A percentile compares a stretch with the other conserved stretches of the same genome.
Evolutionary conservation across 495 filamentous ascomycete genomes (phyloP).

Genomic region (Chaetomium tenue): DNA sequence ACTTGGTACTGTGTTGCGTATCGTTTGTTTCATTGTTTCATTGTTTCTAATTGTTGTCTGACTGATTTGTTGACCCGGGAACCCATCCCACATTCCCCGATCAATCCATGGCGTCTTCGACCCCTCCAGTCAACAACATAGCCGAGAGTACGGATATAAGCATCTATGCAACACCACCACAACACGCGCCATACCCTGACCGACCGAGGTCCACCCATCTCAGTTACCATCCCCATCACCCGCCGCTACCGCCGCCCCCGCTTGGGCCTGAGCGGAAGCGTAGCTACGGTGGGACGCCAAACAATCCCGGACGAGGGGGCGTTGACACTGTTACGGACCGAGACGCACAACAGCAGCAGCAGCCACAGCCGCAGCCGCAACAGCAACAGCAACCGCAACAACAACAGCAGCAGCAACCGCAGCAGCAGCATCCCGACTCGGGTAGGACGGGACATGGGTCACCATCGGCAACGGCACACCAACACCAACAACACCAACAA

Average conservation of each 20-base stretch:
- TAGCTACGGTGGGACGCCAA: neutral
- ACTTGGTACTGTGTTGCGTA: neutral
- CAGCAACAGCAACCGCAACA: neutral
- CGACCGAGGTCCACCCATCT: neutral
- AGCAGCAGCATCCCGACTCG: neutral
- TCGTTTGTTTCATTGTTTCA: too few relatives aligned
- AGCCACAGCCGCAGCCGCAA: neutral
- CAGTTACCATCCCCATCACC: neutral
- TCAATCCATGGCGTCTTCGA: constrained; percentile 5
- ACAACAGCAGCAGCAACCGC: neutral
- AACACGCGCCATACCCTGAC: neutral
- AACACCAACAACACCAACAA: neutral
- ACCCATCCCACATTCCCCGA: neutral
- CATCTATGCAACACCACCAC: neutral
- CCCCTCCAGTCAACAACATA: constrained; percentile 3
- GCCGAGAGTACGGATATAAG: neutral
- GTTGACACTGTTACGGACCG: neutral
- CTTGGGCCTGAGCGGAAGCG: neutral
- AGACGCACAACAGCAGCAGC: neutral
- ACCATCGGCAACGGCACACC: neutral
- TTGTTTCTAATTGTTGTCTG: neutral
- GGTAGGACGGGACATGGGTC: neutral
- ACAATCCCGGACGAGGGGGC: neutral
- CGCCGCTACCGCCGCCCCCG: neutral
- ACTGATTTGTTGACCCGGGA: neutral